Evolutionary conservation across 2,329 filamentous ascomycete genomes (phyloP), one percentile per base, ranked within the genome.

Genomic region (Cercospora sesami): DNA sequence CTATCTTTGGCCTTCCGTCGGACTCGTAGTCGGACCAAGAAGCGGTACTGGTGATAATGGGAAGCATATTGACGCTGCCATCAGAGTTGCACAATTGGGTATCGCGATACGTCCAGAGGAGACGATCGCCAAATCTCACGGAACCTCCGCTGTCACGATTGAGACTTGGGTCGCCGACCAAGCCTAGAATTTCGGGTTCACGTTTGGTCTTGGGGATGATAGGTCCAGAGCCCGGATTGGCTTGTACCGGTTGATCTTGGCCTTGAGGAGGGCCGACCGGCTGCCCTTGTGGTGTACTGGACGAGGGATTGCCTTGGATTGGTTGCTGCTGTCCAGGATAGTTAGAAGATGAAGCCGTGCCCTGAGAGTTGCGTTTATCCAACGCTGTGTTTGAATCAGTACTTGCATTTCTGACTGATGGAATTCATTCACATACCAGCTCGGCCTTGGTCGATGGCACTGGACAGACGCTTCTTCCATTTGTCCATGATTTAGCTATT

Each of bases 51-150:
- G 63, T 63, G 16, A 71, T 71, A 53, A 71, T 71, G 1, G 69
- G 69, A n/a, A 71, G 62, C 58, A 66, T 65, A 21, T 66, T 68
- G 16, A 69, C 62, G 28, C 60, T 65, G 26, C 69, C 69, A 26
- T 71, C 65, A 18, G 57, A 39, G 9, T 67, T 69, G 51, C 64
- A 69, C 1, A 67, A 60, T 18, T 71, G 69, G 3, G 70, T 69
- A 26, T 72, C 70, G 9, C 70, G 68, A 31, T 69, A 72, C 1
- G 68, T 69, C 70, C 70, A 72, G 1, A 72, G 42, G 7, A 69
- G 51, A 30, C 70, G 68, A 53, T 68, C 58, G 14, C 70, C 70
- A 21, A 72, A 67, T 7, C 66, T 64, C 5, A 65, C 66, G 5
- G 70, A 72, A 8, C 66, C 68, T 18, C 70, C 68, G 14, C 66